Evolutionary conservation across 2,329 filamentous ascomycete genomes (phyloP).

Genomic region (Bipolaris oryzae): DNA sequence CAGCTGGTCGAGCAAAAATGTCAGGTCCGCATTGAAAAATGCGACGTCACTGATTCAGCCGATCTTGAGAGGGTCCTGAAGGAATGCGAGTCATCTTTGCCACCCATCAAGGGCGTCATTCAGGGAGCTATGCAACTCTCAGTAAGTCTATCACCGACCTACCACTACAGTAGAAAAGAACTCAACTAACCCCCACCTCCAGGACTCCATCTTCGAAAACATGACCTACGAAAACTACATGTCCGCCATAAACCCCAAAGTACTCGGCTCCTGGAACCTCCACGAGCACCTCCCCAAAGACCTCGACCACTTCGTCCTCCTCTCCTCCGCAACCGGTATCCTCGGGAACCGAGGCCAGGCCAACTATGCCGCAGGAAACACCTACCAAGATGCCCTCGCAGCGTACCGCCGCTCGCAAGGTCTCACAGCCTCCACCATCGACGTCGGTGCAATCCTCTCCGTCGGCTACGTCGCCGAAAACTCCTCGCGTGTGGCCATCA

Average conservation of each 20-base stretch:
- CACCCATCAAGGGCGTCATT: conserved; percentile 1
- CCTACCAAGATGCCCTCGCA: conserved; percentile 13
- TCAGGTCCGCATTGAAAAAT: neutral
- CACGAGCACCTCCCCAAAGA: conserved; percentile 7
- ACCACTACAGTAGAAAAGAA: neutral
- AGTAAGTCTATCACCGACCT: neutral
- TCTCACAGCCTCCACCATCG: neutral
- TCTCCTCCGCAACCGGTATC: conserved; percentile 26
- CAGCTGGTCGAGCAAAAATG: neutral
- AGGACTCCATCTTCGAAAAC: conserved; percentile 10
- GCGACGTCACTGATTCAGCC: neutral
- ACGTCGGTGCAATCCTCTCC: conserved; percentile 2
- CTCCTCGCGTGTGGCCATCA: neutral
- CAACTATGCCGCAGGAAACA: conserved; percentile 9
- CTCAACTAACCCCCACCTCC: neutral
- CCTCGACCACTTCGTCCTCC: conserved; percentile 24
- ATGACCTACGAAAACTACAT: conserved; percentile 12
- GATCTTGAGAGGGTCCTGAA: neutral
- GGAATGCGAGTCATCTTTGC: neutral
- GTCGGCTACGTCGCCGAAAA: conserved; percentile 6
- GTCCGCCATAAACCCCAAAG: conserved; percentile 25
- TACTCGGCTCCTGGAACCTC: conserved; percentile 38
- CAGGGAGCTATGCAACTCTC: neutral
- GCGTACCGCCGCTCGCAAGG: conserved; percentile 1
- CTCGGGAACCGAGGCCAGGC: conserved; percentile 1